Base-by-base conservation (phyloP, 2,329 filamentous ascomycete genomes). In the Neonectria faginata region DNA sequence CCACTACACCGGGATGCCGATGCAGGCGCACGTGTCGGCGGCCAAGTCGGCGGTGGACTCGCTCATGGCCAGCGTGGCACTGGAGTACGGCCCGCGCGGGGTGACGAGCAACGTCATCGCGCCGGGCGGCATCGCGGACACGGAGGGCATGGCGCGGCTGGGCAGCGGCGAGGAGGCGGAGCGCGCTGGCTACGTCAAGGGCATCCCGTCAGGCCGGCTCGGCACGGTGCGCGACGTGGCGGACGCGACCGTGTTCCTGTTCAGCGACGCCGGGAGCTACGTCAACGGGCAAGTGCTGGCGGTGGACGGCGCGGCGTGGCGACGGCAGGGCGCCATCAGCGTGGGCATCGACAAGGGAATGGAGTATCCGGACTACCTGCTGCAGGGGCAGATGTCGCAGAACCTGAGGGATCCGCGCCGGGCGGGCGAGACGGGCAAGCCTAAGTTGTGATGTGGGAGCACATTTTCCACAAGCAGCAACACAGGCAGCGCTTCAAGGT, bases 11-110 rank as follows among this genome's bases (percentile, higher is more conserved):
- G 94, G 93, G 41, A 88, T 91, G 79, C 91, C 94, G 0, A 83
- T 97, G 70, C 96, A 98, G 79, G 88, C 92, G 2, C 95, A 98
- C 79, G 94, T 95, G n/a, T 86, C 90, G 2, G 94, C 94, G 1
- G 95, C 96, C 62, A 99, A 99, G 81, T 92, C 95, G 0, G 92
- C 91, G 16, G 89, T 99, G 11, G 95, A 99, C 79, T 90, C 93
- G 1, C 87, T 99, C 74, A 91, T 92, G 64, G 87, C 89, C 58
- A 91, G 89, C 5, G 88, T 97, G 0, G 89, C 93, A 2, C 87
- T 99, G 58, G 96, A 99, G 79, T 96, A 96, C 76, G 95, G 95
- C 0, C 96, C 96, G 0, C 86, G 88, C 47, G 96, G 96, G 14
- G 82, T 98, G 33, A 94, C 92, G 1, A 92, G 91, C 60, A 99